These are phyloP conservation scores for Lentinula novae-zelandiae DNA, from an alignment of 1,284 basidiomycete genomes.

Conservation along the genomic window DNA sequence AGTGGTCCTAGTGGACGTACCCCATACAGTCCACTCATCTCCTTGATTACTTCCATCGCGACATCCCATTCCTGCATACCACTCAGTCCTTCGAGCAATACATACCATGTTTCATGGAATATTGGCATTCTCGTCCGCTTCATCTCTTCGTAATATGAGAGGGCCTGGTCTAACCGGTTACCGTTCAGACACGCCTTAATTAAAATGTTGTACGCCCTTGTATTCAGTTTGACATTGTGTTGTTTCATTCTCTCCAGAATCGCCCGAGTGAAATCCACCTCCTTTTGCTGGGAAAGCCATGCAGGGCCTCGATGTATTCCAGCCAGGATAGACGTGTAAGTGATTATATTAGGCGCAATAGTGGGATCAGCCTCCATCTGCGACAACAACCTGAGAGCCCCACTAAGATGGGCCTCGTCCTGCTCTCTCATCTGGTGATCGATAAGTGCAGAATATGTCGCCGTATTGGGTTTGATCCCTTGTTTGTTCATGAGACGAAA, in stretches of 20 bases:
- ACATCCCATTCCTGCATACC: slow-evolving; percentile 50
- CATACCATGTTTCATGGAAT: slow-evolving; percentile 68
- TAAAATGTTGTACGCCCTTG: slow-evolving; percentile 72
- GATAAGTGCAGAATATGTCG: slow-evolving; percentile 73
- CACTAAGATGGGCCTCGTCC: slow-evolving; percentile 48
- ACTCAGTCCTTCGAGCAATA: slow-evolving; percentile 63
- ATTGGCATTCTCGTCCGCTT: slow-evolving; percentile 40
- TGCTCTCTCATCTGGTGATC: slow-evolving; percentile 61
- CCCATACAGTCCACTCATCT: slow-evolving; percentile 44
- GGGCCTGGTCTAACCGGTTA: slow-evolving; percentile 44
- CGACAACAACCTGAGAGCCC: slow-evolving; percentile 62
- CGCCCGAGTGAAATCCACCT: slow-evolving; percentile 41
- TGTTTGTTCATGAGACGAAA: slow-evolving; percentile 69
- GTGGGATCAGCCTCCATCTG: slow-evolving; percentile 65
- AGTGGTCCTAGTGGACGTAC: slow-evolving; percentile 30
- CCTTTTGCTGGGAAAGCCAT: slow-evolving; percentile 40
- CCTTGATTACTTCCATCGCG: slow-evolving; percentile 55
- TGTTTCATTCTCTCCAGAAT: slow-evolving; percentile 60
- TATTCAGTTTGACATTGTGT: slow-evolving; percentile 48
- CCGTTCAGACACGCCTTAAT: slow-evolving; percentile 61
- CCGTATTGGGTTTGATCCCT: slow-evolving; percentile 69
- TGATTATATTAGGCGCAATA: slow-evolving; percentile 63
- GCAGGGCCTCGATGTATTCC: slow-evolving; percentile 49
- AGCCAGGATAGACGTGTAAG: slow-evolving; percentile 67
- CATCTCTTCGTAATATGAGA: slow-evolving; percentile 70